A percentile compares a stretch with the other conserved stretches of the same genome.
These are phyloP conservation scores for Magnusiomyces magnusii DNA, from an alignment of 1,139 yeast genomes.

Conservation along the genomic window DNA sequence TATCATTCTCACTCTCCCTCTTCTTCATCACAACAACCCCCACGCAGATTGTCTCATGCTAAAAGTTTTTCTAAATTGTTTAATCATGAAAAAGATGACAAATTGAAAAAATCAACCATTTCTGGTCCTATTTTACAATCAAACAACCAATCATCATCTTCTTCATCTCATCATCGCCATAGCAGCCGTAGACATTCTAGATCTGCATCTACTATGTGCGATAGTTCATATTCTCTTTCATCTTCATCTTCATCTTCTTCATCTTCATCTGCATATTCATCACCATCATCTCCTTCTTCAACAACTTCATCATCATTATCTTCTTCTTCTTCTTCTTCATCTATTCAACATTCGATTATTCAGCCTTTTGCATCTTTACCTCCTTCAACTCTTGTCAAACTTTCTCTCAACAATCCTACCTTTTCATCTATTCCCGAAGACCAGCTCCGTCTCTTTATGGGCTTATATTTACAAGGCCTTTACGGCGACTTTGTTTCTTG, in stretches of 20 bases:
- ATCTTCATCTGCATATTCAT: background rate
- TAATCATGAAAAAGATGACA: background rate
- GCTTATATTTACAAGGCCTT: constrained; percentile 3
- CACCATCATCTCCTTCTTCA: background rate
- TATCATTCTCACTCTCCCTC: background rate
- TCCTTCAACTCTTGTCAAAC: background rate
- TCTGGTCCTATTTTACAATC: background rate
- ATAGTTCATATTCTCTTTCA: background rate
- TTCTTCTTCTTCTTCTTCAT: constrained; percentile 1
- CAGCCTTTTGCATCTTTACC: background rate
- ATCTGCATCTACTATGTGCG: background rate
- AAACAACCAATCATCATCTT: background rate
- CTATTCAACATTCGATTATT: background rate
- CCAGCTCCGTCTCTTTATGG: constrained; percentile 1
- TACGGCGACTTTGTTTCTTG: constrained; percentile 6
- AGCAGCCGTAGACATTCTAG: background rate
- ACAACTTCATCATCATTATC: background rate
- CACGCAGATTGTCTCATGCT: background rate
- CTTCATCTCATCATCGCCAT: background rate
- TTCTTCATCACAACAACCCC: background rate
- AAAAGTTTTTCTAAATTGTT: background rate
- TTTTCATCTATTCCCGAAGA: constrained; percentile 5
- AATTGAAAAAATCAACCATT: background rate
- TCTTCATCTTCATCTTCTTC: background rate
- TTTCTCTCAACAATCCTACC: background rate